A percentile compares a stretch with the other conserved stretches of the same genome.
phyloP scores from a whole-genome alignment of 192 early-diverging fungal genomes.

The Geosiphon pyriformis region DNA sequence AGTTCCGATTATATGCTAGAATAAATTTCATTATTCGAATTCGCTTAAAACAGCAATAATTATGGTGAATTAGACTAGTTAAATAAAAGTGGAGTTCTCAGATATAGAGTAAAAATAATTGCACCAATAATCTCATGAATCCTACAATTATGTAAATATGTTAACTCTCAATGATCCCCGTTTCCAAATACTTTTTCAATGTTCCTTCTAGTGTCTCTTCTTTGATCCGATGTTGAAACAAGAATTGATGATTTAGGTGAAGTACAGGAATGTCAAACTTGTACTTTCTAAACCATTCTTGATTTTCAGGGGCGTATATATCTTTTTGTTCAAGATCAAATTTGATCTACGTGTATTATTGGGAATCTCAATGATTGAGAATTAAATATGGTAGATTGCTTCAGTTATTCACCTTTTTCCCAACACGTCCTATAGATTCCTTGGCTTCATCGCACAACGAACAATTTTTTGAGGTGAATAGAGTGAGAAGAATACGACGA shows the following conservation, averaged over 20 bases:
- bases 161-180: slow-evolving; percentile 18
- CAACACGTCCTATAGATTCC: neutral
- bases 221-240: slow-evolving; percentile 32
- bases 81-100: too few relatives aligned
- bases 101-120: too few relatives aligned
- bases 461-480: slow-evolving; percentile 4
- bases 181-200: slow-evolving; percentile 28
- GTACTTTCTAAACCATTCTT: slow-evolving; percentile 28
- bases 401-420: neutral
- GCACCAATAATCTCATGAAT: too few relatives aligned
- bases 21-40: too few relatives aligned
- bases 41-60: too few relatives aligned
- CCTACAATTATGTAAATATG: too few relatives aligned
- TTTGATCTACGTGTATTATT: slow-evolving; percentile 3
- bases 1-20: too few relatives aligned
- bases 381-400: neutral
- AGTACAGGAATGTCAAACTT: slow-evolving; percentile 42
- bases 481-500: slow-evolving; percentile 1
- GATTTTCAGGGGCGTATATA: slow-evolving; percentile 3
- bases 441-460: slow-evolving; percentile 2
- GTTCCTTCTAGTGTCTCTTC: slow-evolving; percentile 31
- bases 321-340: slow-evolving; percentile 22
- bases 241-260: slow-evolving; percentile 37
- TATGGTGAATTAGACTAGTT: too few relatives aligned
- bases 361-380: neutral